Conservation (phyloP, 352 stramenopile species). For the Phytophthora boehmeriae region DNA sequence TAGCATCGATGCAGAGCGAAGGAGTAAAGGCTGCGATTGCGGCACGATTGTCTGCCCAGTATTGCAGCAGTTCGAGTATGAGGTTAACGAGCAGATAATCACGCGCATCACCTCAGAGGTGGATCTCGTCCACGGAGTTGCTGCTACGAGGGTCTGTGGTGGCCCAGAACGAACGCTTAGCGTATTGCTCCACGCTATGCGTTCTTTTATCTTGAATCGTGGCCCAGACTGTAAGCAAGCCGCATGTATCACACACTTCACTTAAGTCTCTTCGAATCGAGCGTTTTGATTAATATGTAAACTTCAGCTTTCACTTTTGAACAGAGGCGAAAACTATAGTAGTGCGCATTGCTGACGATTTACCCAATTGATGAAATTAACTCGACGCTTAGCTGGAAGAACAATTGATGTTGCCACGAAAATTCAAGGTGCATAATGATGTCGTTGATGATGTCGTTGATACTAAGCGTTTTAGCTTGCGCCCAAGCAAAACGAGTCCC, state of each 20-base stretch:
- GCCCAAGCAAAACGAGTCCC: too few relatives aligned
- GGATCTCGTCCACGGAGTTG: slow-evolving; percentile 41
- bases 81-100: slow-evolving; percentile 23
- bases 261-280: too few relatives aligned
- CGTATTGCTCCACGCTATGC: background rate
- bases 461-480: too few relatives aligned
- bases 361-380: too few relatives aligned
- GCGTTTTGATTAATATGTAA: too few relatives aligned
- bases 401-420: background rate
- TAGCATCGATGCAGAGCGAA: slow-evolving; percentile 1
- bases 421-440: background rate
- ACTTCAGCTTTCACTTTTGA: too few relatives aligned
- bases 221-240: too few relatives aligned
- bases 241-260: too few relatives aligned
- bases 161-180: slow-evolving; percentile 21
- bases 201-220: slow-evolving; percentile 2
- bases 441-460: background rate
- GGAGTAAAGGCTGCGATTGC: slow-evolving; percentile 12
- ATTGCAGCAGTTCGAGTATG: slow-evolving; percentile 56
- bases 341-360: too few relatives aligned
- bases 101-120: slow-evolving; percentile 55
- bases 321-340: too few relatives aligned
- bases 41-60: slow-evolving; percentile 37
- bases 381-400: background rate
- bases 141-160: slow-evolving; percentile 13